Evolutionary conservation across 805 yeast species (phyloP), one percentile per base, ranked within the genome.

Genomic region (Kodamaea kaohsiungensis): DNA sequence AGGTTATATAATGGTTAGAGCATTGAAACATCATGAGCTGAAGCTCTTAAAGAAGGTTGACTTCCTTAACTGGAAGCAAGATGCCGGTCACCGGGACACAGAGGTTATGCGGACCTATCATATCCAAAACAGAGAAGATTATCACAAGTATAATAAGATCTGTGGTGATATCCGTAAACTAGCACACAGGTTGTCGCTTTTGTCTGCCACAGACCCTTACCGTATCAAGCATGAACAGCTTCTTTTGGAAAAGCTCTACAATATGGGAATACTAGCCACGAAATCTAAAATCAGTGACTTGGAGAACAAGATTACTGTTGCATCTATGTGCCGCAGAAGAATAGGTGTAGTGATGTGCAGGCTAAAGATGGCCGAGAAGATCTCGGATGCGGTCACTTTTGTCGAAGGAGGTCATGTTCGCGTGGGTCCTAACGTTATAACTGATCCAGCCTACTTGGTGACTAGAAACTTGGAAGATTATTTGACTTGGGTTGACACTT

Each of bases 371-470:
- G 92, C 97, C 0, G 91, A 93, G 65, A 89, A 87, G 43, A 79
- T 93, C 22, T 74, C 81, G 27, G 98, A 92, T 70, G 99, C 98
- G 0, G 89, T 92, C 22, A 89, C 89, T 48, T 90, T 89, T 67
- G 81, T 96, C 12, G 98, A 95, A 66, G 98, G 95, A 69, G 99
- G 99, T 1, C 98, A 95, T 65, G 96, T 95, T 2, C 82, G 99
- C 61, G 96, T 95, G 6, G 99, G 99, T 0, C 98, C 98, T 10
- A 88, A 91, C 66, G 87, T 96, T 25, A 87, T 96, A 45, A 92
- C 97, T 0, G 99, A 95, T 69, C 96, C 98, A 2, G 97, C 98
- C 0, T 93, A 87, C 68, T 77, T 96, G 63, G 95, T 95, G 4
- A 93, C 98, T 1, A 82, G 97, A 67, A 90, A 85, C 63, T 80